Evolutionary conservation across 352 stramenopile species (phyloP), one percentile per base, ranked within the genome.

Genomic region (Pythium diclinum): DNA sequence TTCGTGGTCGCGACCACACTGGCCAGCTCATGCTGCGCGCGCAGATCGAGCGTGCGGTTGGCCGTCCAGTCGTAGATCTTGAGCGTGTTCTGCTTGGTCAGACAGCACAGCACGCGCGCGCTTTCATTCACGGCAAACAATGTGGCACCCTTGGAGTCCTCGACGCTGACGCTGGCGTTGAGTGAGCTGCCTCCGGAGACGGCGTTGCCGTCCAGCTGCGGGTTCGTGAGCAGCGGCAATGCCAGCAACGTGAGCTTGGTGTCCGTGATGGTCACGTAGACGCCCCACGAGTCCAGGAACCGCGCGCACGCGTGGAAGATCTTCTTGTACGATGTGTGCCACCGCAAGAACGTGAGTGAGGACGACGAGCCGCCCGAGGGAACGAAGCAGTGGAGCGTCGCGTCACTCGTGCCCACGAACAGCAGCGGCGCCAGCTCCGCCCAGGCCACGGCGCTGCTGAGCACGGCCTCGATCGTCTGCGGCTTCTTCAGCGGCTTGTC

Each of bases 21-120:
- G 55, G 67, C 52, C n/a, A 94, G 55, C 9, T 92, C 82, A 57
- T 91, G 81, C 63, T 86, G 74, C 9, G 69, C 69, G 8, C 85
- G 82, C 9, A 80, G 48, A 44, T 87, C 74, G 28, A 92, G 70
- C 28, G 72, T 56, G 19, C 73, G 61, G 53, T 79, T 84, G 28
- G 75, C 72, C 1, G 76, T 92, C 83, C 85, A 92, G 73, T 94
- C 83, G 59, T 81, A 91, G 32, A 92, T 76, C 47, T 81, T 80
- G 13, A 94, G 61, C n/a, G 58, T 72, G 42, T 83, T 76, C 53
- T 75, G 77, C 74, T 94, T 92, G 16, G 83, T 74, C 25, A 91
- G 44, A 17, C 74, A 72, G 57, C 66, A 75, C 4, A 92, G 53
- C 14, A 81, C 76, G 30, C 83, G 82, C 10, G 73, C 69, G n/a